Evolutionary conservation across 2,329 filamentous ascomycete genomes (phyloP).

Genomic region (Apiospora malaysiana): DNA sequence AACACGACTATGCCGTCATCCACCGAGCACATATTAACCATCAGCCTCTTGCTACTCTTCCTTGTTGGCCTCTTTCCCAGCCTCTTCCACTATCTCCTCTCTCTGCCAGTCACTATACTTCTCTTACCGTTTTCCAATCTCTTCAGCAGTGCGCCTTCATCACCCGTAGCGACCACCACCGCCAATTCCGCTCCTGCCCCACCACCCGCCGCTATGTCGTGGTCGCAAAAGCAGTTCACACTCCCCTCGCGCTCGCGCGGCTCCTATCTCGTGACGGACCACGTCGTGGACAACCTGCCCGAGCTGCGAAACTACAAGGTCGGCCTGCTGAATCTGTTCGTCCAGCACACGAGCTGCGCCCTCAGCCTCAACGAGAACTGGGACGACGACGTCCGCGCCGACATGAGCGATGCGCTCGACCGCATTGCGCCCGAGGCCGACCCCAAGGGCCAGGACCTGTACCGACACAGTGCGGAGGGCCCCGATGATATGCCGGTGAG

Average conservation of each 20-base stretch:
- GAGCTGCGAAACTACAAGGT: constrained; percentile 85
- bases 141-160: constrained; percentile 20
- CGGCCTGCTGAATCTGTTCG: constrained; percentile 85
- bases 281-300: constrained; percentile 72
- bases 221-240: constrained; percentile 84
- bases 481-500: constrained; percentile 89
- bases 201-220: constrained; percentile 64
- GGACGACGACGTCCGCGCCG: constrained; percentile 80
- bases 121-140: constrained; percentile 34
- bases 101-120: constrained; percentile 52
- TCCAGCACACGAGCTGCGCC: constrained; percentile 94
- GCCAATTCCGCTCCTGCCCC: constrained; percentile 27
- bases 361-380: constrained; percentile 93
- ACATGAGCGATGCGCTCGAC: constrained; percentile 95
- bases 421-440: constrained; percentile 83
- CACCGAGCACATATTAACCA: constrained; percentile 44
- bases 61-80: constrained; percentile 58
- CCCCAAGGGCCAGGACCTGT: constrained; percentile 73
- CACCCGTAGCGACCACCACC: constrained; percentile 19
- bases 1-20: constrained; percentile 46
- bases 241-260: constrained; percentile 80
- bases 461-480: constrained; percentile 87
- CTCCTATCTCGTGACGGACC: constrained; percentile 87
- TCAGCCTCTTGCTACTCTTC: constrained; percentile 55
- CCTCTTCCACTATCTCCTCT: constrained; percentile 58